A percentile compares a stretch with the other conserved stretches of the same genome.
Conservation (phyloP, 768 basidiomycete species). For the Phanerochaete carnosa region DNA sequence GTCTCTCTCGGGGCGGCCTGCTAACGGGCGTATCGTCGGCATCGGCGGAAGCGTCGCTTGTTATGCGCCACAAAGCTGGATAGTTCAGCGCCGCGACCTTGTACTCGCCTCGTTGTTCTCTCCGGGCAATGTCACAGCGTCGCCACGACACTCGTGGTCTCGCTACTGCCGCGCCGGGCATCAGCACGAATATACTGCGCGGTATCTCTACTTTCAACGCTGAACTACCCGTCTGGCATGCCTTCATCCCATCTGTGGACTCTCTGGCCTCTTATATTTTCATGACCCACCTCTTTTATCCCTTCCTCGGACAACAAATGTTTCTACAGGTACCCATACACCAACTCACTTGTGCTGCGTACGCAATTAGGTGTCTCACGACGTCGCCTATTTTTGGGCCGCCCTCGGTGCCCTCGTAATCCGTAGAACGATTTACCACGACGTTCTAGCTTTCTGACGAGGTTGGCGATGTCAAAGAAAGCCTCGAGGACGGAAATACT, state of each 20-base stretch:
- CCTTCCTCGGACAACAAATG: background rate
- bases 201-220: background rate
- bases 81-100: background rate
- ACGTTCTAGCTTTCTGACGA: background rate
- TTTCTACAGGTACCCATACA: background rate
- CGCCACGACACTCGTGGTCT: background rate
- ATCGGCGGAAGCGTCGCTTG: too few relatives aligned
- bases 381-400: background rate
- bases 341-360: background rate
- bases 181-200: background rate
- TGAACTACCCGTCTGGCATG: background rate
- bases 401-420: background rate
- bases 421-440: background rate
- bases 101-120: background rate
- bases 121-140: background rate
- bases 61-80: background rate
- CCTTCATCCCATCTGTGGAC: background rate
- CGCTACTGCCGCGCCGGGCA: background rate
- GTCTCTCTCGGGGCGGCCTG: background rate
- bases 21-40: background rate
- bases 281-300: background rate
- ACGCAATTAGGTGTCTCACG: background rate
- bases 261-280: background rate
- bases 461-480: background rate
- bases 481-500: slow-evolving; percentile 10